Base-by-base conservation (phyloP, 768 basidiomycete genomes). In the Pleurotus cornucopiae region DNA sequence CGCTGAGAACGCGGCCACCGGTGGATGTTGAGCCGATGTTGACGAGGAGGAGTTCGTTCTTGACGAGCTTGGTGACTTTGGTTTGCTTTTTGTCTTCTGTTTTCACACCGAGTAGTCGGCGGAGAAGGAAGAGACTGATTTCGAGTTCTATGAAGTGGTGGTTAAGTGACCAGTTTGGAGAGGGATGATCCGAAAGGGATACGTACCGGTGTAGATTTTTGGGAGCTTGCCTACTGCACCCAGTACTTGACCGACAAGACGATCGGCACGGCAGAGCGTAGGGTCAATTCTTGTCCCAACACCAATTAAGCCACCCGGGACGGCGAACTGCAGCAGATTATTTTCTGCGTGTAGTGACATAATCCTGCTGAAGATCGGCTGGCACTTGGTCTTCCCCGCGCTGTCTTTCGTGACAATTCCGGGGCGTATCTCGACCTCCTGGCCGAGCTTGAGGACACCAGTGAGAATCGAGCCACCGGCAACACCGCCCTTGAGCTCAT, bases 31-130 rank as follows among this genome's bases (percentile, higher is more conserved):
- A 96, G 16, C 96, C 95, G 57, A 99, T 98, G 76, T 98, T 98
- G 78, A 99, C 95, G 59, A 98, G 82, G 2, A 98, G 73, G 2
- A 95, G 80, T 73, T 97, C 95, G 71, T 88, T 89, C 74, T 96
- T 96, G 57, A 84, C 80, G 45, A 97, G 81, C 71, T 97, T 97
- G 53, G 91, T 79, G 20, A 93, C 91, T 72, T 94, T 99, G 18
- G 97, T 97, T 69, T 95, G 92, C 71, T 98, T 99, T 78, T 95
- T 97, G 76, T 98, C 97, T 71, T 98, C 96, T 20, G 94, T 94
- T 72, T 95, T 94, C 60, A 99, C 97, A 68, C 97, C 96, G n/a
- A 98, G 83, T 54, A 98, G 75, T 58, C 97, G 86, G 58, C 97
- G 91, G 34, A 99, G 88, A 30, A 98, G 77, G 87, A 98, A 99